Evolutionary conservation across 495 filamentous ascomycete species (phyloP).

Genomic region (Tuber aestivum): DNA sequence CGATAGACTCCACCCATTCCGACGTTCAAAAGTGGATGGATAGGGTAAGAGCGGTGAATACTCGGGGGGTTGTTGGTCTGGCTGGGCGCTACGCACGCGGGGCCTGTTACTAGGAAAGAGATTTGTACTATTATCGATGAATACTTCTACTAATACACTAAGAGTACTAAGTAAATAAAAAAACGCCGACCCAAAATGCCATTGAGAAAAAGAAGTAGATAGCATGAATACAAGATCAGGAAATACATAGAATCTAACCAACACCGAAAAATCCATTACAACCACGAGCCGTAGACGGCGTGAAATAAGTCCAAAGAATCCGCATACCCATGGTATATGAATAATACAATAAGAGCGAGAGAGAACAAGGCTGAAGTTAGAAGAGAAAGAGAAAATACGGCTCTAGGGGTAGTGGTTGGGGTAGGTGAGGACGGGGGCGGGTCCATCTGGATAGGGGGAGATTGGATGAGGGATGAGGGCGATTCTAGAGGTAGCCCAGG

Average conservation of each 20-base stretch:
- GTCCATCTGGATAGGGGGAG: no score
- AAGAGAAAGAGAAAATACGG: background rate
- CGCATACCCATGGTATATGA: background rate
- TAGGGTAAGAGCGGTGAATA: no score
- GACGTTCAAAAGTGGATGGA: no score
- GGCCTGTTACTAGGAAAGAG: no score
- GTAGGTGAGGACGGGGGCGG: no score
- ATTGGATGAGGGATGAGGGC: no score
- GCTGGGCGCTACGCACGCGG: no score
- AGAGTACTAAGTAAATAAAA: background rate
- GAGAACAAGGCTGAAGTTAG: background rate
- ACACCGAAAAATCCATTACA: background rate
- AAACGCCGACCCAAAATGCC: background rate
- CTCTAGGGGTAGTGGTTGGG: no score
- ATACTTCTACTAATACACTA: background rate
- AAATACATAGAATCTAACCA: background rate
- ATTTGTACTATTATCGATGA: background rate
- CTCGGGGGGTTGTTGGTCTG: no score
- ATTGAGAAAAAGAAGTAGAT: background rate
- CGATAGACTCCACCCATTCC: no score
- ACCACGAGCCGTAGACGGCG: no score
- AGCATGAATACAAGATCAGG: background rate
- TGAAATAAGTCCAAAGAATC: background rate
- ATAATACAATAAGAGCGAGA: background rate
- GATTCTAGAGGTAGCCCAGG: no score